Conservation (phyloP, 768 basidiomycete species). For the Podaxis sp. region DNA sequence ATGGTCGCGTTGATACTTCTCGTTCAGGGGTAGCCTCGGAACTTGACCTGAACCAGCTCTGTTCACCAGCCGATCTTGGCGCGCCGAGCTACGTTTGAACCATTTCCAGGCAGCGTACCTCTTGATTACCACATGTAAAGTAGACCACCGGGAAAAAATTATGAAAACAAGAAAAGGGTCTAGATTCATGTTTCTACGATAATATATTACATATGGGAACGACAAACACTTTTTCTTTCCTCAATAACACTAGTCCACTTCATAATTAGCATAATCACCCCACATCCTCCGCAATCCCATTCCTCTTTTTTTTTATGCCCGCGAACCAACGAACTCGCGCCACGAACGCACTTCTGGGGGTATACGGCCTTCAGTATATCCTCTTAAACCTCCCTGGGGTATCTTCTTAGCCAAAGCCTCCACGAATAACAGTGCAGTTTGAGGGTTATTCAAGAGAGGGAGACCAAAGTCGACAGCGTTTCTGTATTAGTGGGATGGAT, state of each 20-base stretch:
- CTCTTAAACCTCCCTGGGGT: constrained; percentile 70
- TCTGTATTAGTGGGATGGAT: constrained; percentile 33
- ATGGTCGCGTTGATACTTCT: constrained; percentile 29
- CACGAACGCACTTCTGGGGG: constrained; percentile 92
- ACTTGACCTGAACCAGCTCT: constrained; percentile 48
- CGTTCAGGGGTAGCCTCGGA: constrained; percentile 32
- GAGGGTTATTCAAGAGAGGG: constrained; percentile 87
- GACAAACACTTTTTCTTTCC: not conserved
- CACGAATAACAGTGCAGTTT: constrained; percentile 87
- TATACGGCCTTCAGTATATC: constrained; percentile 84
- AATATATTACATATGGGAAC: not conserved
- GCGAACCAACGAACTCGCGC: constrained; percentile 81
- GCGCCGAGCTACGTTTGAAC: not conserved
- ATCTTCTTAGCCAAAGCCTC: constrained; percentile 85
- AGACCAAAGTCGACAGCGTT: constrained; percentile 97
- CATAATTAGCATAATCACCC: not conserved
- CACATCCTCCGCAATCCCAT: not conserved
- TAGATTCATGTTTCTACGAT: not conserved
- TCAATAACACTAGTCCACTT: not conserved
- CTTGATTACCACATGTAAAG: no score
- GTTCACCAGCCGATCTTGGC: constrained; percentile 43
- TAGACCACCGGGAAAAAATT: not conserved
- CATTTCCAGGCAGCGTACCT: not conserved
- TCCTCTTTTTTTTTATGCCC: constrained; percentile 41
- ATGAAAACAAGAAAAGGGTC: not conserved